Evolutionary conservation across 768 basidiomycete species (phyloP).

Genomic region (Fomitopsis serialis): DNA sequence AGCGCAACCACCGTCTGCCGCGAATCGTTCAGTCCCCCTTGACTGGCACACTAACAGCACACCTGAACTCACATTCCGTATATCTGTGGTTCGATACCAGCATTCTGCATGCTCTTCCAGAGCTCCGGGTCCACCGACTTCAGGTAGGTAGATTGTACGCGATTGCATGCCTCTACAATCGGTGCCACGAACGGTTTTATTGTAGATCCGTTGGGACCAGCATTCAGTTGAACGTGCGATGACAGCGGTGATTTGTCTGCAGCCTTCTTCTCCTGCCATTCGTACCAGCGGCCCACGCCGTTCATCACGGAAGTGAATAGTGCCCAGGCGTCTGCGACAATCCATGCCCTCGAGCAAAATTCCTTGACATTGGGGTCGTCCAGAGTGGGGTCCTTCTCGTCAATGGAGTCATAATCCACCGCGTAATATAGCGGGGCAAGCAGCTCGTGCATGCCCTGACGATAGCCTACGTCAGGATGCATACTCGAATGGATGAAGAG

Average conservation of each 20-base stretch:
- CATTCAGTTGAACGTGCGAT: slow-evolving; percentile 38
- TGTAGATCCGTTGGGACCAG: slow-evolving; percentile 39
- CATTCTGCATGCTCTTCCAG: slow-evolving; percentile 66
- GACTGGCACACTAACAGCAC: background rate
- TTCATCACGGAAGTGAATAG: slow-evolving; percentile 82
- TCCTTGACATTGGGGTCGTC: slow-evolving; percentile 42
- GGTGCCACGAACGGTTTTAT: slow-evolving; percentile 72
- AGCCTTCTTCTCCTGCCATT: slow-evolving; percentile 32
- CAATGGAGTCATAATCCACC: slow-evolving; percentile 76
- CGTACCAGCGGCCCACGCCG: slow-evolving; percentile 69
- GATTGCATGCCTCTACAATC: slow-evolving; percentile 78
- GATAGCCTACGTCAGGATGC: slow-evolving; percentile 83
- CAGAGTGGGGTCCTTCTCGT: slow-evolving; percentile 26
- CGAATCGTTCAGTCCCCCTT: slow-evolving; percentile 7
- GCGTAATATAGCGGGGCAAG: slow-evolving; percentile 84
- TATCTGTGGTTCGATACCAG: slow-evolving; percentile 92
- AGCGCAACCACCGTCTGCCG: slow-evolving; percentile 82
- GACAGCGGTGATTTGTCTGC: slow-evolving; percentile 32
- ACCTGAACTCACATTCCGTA: slow-evolving; percentile 94
- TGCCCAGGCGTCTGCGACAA: slow-evolving; percentile 84
- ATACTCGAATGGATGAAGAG: slow-evolving; percentile 79
- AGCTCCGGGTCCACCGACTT: slow-evolving; percentile 76
- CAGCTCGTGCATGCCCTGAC: slow-evolving; percentile 99
- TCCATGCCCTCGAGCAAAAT: slow-evolving; percentile 60
- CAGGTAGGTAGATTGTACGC: slow-evolving; percentile 70